Evolutionary conservation across 257 asterid species (phyloP).

Genomic region (Avicennia marina): DNA sequence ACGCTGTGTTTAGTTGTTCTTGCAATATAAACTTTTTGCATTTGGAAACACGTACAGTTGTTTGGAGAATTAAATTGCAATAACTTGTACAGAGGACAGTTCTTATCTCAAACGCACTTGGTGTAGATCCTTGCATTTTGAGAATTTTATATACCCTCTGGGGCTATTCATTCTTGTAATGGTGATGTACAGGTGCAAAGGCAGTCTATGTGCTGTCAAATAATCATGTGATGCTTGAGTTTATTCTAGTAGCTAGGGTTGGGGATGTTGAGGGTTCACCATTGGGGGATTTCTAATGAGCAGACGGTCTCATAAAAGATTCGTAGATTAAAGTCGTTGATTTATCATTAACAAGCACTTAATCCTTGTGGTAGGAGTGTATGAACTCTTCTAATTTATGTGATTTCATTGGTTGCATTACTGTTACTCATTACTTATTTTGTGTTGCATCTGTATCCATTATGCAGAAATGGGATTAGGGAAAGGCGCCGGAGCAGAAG

Average conservation of each 20-base stretch:
- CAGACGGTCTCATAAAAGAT: not conserved
- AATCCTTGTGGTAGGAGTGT: not conserved
- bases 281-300: not conserved
- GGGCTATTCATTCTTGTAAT: not conserved
- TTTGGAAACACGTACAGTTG: not conserved
- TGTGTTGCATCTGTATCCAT: not conserved
- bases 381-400: not conserved
- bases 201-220: not conserved
- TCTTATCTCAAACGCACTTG: not conserved
- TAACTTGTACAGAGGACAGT: not conserved
- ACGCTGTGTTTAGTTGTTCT: not conserved
- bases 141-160: not conserved
- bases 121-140: too few relatives aligned
- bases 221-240: not conserved
- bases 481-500: slow-evolving; percentile 96
- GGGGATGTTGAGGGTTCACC: too few relatives aligned
- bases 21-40: not conserved
- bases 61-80: not conserved
- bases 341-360: not conserved
- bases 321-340: not conserved
- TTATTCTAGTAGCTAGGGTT: not conserved
- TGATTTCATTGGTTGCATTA: not conserved
- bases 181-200: not conserved
- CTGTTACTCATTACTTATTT: not conserved
- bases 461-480: slow-evolving; percentile 69